Base-by-base conservation (phyloP, 306 rosid species). In the Albizia julibrissin region DNA sequence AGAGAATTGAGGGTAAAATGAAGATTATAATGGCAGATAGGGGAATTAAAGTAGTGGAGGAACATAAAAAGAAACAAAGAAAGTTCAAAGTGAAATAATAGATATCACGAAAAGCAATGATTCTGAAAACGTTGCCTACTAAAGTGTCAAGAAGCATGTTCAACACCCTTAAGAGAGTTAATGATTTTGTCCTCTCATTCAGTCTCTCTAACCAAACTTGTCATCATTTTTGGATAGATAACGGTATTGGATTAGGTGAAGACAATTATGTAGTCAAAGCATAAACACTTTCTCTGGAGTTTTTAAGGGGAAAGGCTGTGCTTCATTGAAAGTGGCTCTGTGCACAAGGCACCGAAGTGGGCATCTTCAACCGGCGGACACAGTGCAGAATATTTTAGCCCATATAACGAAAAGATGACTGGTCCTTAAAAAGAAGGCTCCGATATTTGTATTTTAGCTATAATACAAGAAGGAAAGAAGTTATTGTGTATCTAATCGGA, bases 1-100 rank as follows among this genome's bases (percentile, higher is more conserved):
- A 75, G 49, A 79, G 10, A 49, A 4, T 26, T 42, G 11, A 68
- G 8, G 14, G 12, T n/a, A 58, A 6, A 65, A 59, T 47, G 81
- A 59, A 75, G 67, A 84, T 40, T 56, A n/a, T 26, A 43, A 72
- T 67, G 78, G 64, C 64, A 24, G 71, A 65, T 75, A 56, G 81
- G 74, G 31, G 68, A 19, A 66, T 71, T 70, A 69, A 78, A 66
- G 84, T 33, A 65, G 85, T 69, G 54, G 24, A 37, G 56, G 49
- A 40, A 31, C 73, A 43, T 10, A 10, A 69, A 69, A 68, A n/a
- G 27, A 14, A 47, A 56, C 62, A 27, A 56, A 56, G 13, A 56
- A 56, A 26, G 34, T 61, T 26, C 39, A 71, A 26, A 26, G 24
- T 26, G 59, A 44, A 72, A 44, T 72, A 46, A 26, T 24, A 22